These are phyloP conservation scores for Amorphotheca resinae DNA, from an alignment of 495 filamentous ascomycete species.

Conservation along the genomic window DNA sequence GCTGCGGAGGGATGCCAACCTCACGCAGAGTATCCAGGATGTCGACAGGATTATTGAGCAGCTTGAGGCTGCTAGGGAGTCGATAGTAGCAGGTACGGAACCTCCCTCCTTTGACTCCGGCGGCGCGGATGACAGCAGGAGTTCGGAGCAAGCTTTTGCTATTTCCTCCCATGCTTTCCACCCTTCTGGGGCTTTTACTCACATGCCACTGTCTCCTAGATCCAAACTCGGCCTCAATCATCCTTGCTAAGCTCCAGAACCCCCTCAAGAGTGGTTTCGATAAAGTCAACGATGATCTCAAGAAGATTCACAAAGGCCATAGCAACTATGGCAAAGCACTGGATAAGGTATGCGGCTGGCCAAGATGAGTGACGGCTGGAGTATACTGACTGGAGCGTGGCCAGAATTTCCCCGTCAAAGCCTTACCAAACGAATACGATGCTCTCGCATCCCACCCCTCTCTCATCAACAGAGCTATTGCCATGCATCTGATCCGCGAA, in stretches of 20 bases:
- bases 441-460: constrained; percentile 60
- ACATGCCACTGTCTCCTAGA: constrained; percentile 31
- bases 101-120: neutral
- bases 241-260: constrained; percentile 72
- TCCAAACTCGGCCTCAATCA: constrained; percentile 53
- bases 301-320: constrained; percentile 62
- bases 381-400: too few species aligned
- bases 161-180: too few species aligned
- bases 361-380: too few species aligned
- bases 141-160: too few species aligned
- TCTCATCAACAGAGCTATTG: constrained; percentile 83
- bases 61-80: constrained; percentile 56
- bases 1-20: constrained; percentile 56
- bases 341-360: constrained; percentile 50
- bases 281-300: constrained; percentile 62
- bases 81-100: constrained; percentile 50
- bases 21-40: constrained; percentile 57
- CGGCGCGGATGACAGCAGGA: neutral
- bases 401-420: constrained; percentile 65
- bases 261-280: constrained; percentile 70
- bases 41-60: constrained; percentile 70
- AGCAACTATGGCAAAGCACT: constrained; percentile 72
- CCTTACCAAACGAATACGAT: constrained; percentile 71
- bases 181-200: constrained; percentile 13
- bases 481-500: constrained; percentile 91